These are phyloP conservation scores for Mycena vitilis DNA, from an alignment of 768 basidiomycete genomes.

Conservation along the genomic window DNA sequence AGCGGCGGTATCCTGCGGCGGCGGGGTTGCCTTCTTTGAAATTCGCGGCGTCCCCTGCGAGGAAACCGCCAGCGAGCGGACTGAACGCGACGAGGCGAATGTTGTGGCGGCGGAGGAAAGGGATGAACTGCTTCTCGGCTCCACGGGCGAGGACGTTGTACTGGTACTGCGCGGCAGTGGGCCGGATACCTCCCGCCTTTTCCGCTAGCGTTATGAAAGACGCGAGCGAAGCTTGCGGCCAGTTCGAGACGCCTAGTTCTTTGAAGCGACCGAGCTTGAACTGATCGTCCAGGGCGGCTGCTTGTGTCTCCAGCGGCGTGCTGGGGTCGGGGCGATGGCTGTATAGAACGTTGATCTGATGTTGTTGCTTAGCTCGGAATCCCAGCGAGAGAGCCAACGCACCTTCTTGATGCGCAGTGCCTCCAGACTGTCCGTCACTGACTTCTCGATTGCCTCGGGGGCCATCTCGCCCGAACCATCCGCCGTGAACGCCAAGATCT, in stretches of 20 bases:
- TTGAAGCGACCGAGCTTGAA: conserved; percentile 4
- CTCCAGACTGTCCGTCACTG: background rate
- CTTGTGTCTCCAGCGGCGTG: conserved; percentile 4
- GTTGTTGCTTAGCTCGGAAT: no score
- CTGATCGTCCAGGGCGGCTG: background rate
- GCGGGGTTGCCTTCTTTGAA: background rate
- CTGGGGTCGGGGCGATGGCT: conserved; percentile 6
- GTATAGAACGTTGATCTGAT: conserved; percentile 5
- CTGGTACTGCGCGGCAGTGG: conserved; percentile 7
- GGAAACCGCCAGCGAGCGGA: conserved; percentile 3
- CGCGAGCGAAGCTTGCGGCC: background rate
- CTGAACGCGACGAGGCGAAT: conserved; percentile 8
- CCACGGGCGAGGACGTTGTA: conserved; percentile 3
- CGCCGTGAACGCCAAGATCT: background rate
- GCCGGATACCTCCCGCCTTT: background rate
- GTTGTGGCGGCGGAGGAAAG: background rate
- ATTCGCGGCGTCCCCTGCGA: background rate
- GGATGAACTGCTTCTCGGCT: conserved; percentile 3
- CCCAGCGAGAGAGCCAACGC: background rate
- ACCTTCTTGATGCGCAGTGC: conserved; percentile 4
- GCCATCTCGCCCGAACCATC: conserved; percentile 4
- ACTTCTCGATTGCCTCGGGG: background rate
- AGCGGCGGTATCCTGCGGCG: conserved; percentile 5
- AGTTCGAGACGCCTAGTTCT: conserved; percentile 1
- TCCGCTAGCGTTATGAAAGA: no score